Evolutionary conservation across 176 grass and related monocot species (phyloP), one percentile per base, ranked within the genome.

Genomic region (Neostapfia colusana): DNA sequence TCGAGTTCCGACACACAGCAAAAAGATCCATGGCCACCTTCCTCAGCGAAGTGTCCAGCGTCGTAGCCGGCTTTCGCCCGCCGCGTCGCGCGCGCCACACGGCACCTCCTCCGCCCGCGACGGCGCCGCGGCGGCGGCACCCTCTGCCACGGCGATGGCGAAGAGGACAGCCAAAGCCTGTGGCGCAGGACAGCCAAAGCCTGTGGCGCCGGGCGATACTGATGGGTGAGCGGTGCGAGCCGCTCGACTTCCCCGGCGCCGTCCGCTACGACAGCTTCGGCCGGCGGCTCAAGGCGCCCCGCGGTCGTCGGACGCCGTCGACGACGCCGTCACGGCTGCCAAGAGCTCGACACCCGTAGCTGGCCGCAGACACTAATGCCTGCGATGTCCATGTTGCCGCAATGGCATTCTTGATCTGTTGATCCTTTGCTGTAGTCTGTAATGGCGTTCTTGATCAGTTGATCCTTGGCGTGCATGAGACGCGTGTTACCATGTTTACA

Each of bases 241-340:
- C 82, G 79, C 78, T 90, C 66, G 82, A 97, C 67, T 92, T 92
- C 85, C 77, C 76, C 0, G 89, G 87, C 2, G 89, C 74, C 34
- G 85, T 96, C 67, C 86, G 92, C 86, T 96, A 96, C 68, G 92
- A 96, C 75, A 84, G 81, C 83, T 78, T 79, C 60, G 89, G 89
- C 17, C 80, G 80, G 25, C 75, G 23, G n/a, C 65, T 91, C 39
- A 41, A 41, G 36, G 53, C 76, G 25, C 68, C 39, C 9, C 39
- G 39, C 39, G 39, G 59, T 10, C 81, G 82, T 43, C 56, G 72
- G n/a, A 28, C 62, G 37, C 73, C 56, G 46, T 14, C 12, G 2
- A 15, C 3, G 44, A 14, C 44, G 44, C 13, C 44, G 3, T 46
- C 44, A 41, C 6, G 39, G 39, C 39, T 41, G 39, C 6, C 39